Base-by-base conservation (phyloP, 2,329 filamentous ascomycete species). In the Talaromyces piceae region DNA sequence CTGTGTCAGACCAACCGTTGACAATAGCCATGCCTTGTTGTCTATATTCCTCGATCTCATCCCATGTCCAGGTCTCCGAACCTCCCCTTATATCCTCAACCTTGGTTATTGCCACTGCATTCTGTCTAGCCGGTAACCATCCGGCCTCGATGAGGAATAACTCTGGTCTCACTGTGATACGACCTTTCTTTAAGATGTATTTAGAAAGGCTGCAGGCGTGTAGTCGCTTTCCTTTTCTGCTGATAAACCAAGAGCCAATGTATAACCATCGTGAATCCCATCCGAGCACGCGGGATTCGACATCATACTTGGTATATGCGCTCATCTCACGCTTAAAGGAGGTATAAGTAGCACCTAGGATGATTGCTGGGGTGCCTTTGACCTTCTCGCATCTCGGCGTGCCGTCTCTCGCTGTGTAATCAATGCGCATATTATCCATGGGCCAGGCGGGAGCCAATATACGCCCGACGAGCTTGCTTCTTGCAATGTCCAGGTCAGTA, bases 191-290 rank as follows among this genome's bases (percentile, higher is more conserved):
- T 66, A 88, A 83, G 39, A 91, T 87, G 66, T 91, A 91, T 73
- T 90, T 91, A 71, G 80, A 84, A 33, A 91, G 69, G 1, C 83
- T 83, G 0, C 83, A 84, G 1, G 87, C 87, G 59, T 85, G 78
- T 30, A 91, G 77, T 56, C 79, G 81, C 67, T 79, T 82, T 46
- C 44, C 26, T 39, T 51, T 37, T 31, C 26, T 39, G 18, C 26
- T 28, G 22, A 62, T 56, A 58, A 87, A 90, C 64, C 88, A 85
- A 18, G 82, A 87, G 30, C 88, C 73, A 33, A 89, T 76, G 66
- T 88, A 90, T 51, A 90, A 61, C 87, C 87, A 91, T 70, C 91
- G 91, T 59, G 82, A 77, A 68, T 91, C 87, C 87, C 87, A 91
- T 55, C 74, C 71, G 23, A 90, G 73, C 12, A 91, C 65, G 41